Percentiles rank a stretch among this genome's conserved stretches.
Evolutionary conservation across 768 basidiomycete genomes (phyloP).

Genomic region (Tulasnella sp.): DNA sequence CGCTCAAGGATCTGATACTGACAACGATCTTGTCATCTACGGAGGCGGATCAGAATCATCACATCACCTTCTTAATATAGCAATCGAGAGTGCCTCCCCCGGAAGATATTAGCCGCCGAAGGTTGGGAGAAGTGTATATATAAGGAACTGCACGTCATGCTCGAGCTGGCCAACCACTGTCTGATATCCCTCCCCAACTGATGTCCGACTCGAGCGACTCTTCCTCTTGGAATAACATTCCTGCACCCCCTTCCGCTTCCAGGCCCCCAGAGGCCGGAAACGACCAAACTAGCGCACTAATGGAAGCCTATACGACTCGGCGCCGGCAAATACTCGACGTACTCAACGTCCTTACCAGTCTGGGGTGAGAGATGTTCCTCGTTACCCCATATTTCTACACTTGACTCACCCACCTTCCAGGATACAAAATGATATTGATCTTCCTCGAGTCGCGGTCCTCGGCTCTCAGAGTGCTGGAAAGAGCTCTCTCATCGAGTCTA

Average conservation of each 20-base stretch:
- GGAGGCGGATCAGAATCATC: too few species aligned
- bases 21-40: too few species aligned
- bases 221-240: not conserved
- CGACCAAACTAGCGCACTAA: not conserved
- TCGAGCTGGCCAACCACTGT: not conserved
- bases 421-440: slow-evolving; percentile 45
- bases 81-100: too few species aligned
- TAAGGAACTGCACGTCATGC: not conserved
- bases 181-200: not conserved
- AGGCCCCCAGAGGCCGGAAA: not conserved
- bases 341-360: not conserved
- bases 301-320: not conserved
- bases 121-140: too few species aligned
- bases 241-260: not conserved
- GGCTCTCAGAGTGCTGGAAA: slow-evolving; percentile 70
- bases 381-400: not conserved
- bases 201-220: not conserved
- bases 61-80: too few species aligned
- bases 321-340: slow-evolving; percentile 3
- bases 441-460: slow-evolving; percentile 68
- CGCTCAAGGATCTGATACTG: too few species aligned
- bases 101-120: too few species aligned
- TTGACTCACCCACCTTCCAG: not conserved
- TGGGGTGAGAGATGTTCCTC: not conserved
- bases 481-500: slow-evolving; percentile 68